Conservation (phyloP, 176 grass and related monocot genomes). For the Bolboschoenus planiculmis region DNA sequence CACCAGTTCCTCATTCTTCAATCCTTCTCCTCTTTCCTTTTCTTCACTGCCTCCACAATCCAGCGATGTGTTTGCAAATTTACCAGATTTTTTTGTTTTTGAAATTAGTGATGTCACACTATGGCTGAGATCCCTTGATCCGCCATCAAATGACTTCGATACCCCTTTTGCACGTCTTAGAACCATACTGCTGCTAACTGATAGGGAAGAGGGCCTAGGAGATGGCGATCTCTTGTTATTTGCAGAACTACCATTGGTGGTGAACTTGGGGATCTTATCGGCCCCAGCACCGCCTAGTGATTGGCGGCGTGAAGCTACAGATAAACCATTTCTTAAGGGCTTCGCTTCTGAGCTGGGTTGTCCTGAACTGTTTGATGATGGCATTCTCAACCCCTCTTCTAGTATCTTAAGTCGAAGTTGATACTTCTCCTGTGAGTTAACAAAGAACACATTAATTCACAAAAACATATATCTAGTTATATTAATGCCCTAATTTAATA, state of each 20-base stretch:
- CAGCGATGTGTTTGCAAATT: slow-evolving; percentile 58
- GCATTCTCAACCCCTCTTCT: slow-evolving; percentile 88
- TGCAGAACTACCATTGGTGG: slow-evolving; percentile 32
- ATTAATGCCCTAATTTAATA: not conserved
- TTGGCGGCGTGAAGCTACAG: slow-evolving; percentile 46
- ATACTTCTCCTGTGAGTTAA: slow-evolving; percentile 62
- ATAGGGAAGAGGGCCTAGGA: slow-evolving; percentile 61
- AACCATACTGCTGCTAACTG: slow-evolving; percentile 57
- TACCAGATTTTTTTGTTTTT: slow-evolving; percentile 32
- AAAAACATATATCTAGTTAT: not conserved
- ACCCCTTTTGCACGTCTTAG: slow-evolving; percentile 68
- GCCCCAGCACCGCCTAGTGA: slow-evolving; percentile 63
- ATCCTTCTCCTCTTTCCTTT: slow-evolving; percentile 32
- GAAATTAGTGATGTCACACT: slow-evolving; percentile 32
- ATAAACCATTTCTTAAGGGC: slow-evolving; percentile 34
- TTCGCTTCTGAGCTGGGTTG: slow-evolving; percentile 55
- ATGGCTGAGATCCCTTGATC: slow-evolving; percentile 50
- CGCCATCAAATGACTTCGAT: slow-evolving; percentile 87
- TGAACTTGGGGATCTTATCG: slow-evolving; percentile 58
- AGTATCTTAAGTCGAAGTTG: slow-evolving; percentile 80
- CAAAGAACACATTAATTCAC: not conserved
- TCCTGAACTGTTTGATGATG: slow-evolving; percentile 40
- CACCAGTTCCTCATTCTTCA: slow-evolving; percentile 40
- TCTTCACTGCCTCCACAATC: slow-evolving; percentile 38
- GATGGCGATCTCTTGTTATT: slow-evolving; percentile 69